Evolutionary conservation across 495 filamentous ascomycete genomes (phyloP), one percentile per base, ranked within the genome.

Genomic region (Xylaria castorea): DNA sequence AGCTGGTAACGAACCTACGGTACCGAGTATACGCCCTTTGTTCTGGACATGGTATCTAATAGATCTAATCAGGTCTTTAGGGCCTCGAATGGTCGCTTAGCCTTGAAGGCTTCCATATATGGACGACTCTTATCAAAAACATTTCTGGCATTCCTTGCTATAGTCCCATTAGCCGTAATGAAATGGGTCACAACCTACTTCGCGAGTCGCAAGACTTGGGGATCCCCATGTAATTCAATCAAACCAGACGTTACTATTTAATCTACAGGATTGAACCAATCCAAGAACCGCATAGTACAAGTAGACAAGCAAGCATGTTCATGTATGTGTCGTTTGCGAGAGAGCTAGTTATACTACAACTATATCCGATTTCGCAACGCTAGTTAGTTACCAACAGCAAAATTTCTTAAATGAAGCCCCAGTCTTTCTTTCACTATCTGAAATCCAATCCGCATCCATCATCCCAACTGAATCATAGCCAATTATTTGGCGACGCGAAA

Each of bases 371-470:
- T 55, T n/a, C 51, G 25, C 2, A 55, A 12, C 51, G 12, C 51
- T 55, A 51, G 57, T 34, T 2, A 3, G 2, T 40, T 40, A 40
- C 12, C 2, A 40, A 40, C 38, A 1, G 38, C 8, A 40, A 42
- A 42, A 42, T 42, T 42, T 42, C 38, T 22, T 58, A 25, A 36
- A 61, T 18, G 34, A 61, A 61, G 58, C 58, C 58, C 58, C 58
- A 61, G 25, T 57, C 51, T 50, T 25, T 57, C 51, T 50, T 22
- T 50, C 48, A 27, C 14, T 30, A 30, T 55, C 25, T 7, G 25
- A 32, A 25, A 32, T 36, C 30, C 30, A 34, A 20, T 46, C 55
- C 55, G n/a, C 55, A 60, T 16, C 14, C 27, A 34, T 18, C 30
- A 40, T n/a, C n/a, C 58, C 18, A 4, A 38, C 34, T 20, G n/a